phyloP scores from a whole-genome alignment of 139 green algal species.

The Coelastrella sp. region DNA sequence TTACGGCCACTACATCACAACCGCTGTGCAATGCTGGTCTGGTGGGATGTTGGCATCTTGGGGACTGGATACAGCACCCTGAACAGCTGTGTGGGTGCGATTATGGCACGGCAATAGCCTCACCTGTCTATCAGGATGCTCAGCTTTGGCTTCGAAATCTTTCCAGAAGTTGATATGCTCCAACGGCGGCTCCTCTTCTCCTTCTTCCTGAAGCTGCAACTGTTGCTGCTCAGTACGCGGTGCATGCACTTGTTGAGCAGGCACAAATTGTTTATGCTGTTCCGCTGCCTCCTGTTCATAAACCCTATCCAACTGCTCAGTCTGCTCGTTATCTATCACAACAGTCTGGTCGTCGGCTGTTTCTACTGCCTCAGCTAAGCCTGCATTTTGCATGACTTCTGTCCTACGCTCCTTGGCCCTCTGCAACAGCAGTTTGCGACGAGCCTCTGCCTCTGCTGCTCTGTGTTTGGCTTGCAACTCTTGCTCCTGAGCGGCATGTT shows the following conservation, averaged over 20 bases:
- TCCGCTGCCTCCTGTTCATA: not conserved
- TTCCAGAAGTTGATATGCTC: constrained; percentile 79
- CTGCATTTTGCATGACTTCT: constrained; percentile 2
- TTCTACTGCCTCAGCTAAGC: not conserved
- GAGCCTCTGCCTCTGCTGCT: constrained; percentile 70
- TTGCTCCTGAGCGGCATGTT: constrained; percentile 39
- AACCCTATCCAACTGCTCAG: not conserved
- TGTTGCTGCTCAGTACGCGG: not conserved
- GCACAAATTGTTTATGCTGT: not conserved
- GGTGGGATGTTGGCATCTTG: too few relatives aligned
- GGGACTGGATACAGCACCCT: too few relatives aligned
- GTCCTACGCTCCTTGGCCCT: constrained; percentile 50
- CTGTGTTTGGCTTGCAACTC: constrained; percentile 51
- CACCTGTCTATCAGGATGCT: constrained; percentile 70
- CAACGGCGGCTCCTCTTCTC: constrained; percentile 13
- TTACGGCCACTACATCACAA: too few relatives aligned
- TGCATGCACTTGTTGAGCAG: constrained; percentile 11
- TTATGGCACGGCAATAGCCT: not conserved
- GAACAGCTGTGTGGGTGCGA: too few relatives aligned
- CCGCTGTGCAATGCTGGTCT: too few relatives aligned
- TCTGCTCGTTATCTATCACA: not conserved
- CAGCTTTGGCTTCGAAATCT: constrained; percentile 54
- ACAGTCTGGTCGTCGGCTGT: not conserved
- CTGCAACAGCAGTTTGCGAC: constrained; percentile 63
- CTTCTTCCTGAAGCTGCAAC: constrained; percentile 21